Base-by-base conservation (phyloP, 2,329 filamentous ascomycete species). In the Cladosporium sp. region DNA sequence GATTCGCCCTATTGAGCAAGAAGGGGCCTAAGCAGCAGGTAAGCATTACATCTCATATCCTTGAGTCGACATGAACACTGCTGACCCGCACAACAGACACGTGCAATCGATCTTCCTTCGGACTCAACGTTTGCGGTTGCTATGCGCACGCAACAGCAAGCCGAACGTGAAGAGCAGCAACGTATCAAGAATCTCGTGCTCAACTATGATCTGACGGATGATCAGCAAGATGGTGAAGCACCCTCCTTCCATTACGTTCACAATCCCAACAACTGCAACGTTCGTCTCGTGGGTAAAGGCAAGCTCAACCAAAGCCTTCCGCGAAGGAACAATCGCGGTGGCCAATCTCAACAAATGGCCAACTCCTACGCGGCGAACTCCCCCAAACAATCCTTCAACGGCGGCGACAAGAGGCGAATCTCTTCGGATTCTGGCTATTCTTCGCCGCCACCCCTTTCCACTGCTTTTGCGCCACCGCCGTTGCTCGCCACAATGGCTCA, bases 111-210 rank as follows among this genome's bases (percentile, higher is more conserved):
- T 62, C 75, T 97, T 41, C 87, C 87, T 8, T 84, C 92, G 2
- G 88, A 98, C 67, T 97, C 93, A 0, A 91, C 83, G 43, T 96
- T 98, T 70, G 93, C 93, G 5, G 80, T 97, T 57, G 93, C 93
- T 38, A 93, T 98, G 90, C 93, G 89, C 67, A 90, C 82, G 53
- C 91, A 97, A 72, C 91, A 96, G 66, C 87, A 94, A 70, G 92
- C 90, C 2, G 92, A 97, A 67, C 85, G 86, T 47, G 93, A 95
- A 65, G 94, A 98, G 68, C 92, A 98, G 68, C 90, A 96, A 68
- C 87, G 93, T 55, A 98, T 98, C 80, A 98, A 98, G 75, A 95
- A 89, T 63, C 78, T 98, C 39, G 93, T 98, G 48, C 76, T 98
- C 59, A 97, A 96, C 69, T 95, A 96, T 65, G 93, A 98, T 71